These are phyloP conservation scores for Rhodamnia argentea DNA, from an alignment of 345 rosid genomes.

Conservation along the genomic window DNA sequence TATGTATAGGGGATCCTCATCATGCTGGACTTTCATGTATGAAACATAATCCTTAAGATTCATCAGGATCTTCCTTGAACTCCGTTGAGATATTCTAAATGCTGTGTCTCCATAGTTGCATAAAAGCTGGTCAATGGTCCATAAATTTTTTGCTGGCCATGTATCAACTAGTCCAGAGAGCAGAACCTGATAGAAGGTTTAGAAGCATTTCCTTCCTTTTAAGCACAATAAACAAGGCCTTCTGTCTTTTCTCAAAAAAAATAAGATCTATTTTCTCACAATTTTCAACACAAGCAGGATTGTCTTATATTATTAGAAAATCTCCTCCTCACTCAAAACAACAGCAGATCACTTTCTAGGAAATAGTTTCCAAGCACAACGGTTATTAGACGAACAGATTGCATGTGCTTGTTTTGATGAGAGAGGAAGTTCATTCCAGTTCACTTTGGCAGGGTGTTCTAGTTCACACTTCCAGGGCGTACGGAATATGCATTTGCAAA, in stretches of 20 bases:
- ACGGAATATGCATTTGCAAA: neutral
- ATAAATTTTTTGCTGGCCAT: slow-evolving; percentile 85
- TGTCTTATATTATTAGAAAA: neutral
- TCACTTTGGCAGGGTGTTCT: neutral
- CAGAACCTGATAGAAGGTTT: slow-evolving; percentile 42
- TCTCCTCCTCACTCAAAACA: neutral
- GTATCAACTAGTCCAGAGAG: slow-evolving; percentile 66
- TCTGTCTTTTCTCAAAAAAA: neutral
- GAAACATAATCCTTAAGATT: slow-evolving; percentile 75
- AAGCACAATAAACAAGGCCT: neutral
- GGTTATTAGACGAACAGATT: neutral
- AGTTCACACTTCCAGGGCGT: neutral
- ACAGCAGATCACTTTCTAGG: neutral
- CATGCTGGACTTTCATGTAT: slow-evolving; percentile 67
- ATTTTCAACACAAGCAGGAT: neutral
- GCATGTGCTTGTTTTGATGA: neutral
- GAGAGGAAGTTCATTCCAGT: neutral
- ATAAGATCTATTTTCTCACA: neutral
- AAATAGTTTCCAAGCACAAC: neutral
- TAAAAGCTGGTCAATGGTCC: slow-evolving; percentile 66
- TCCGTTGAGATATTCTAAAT: slow-evolving; percentile 83
- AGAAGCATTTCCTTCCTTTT: neutral
- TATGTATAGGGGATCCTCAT: slow-evolving; percentile 93
- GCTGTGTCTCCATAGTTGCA: slow-evolving; percentile 51
- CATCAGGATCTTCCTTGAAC: slow-evolving; percentile 52